Conservation (phyloP, 805 yeast genomes). For the Cyberlindnera mycetangii region DNA sequence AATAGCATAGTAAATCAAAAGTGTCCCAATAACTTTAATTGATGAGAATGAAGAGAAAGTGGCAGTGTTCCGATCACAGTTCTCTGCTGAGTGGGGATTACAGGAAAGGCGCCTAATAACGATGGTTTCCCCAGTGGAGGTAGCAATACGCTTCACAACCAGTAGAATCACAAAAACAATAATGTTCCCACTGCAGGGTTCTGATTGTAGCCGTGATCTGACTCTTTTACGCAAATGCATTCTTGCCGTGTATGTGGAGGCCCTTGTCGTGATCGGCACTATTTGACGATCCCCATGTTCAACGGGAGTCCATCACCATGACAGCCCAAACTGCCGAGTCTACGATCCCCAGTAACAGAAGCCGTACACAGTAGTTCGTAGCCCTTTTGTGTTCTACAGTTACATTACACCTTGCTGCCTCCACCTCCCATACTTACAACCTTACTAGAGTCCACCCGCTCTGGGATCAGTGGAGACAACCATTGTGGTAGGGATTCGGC, state of each 20-base stretch:
- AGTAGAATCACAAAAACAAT: too few species aligned
- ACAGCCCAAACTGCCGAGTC: not conserved
- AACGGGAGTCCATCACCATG: conserved; percentile 1
- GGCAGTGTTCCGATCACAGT: too few species aligned
- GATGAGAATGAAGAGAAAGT: too few species aligned
- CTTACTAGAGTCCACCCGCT: too few species aligned
- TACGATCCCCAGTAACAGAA: not conserved
- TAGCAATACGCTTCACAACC: not conserved
- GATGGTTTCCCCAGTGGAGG: not conserved
- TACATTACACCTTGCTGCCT: too few species aligned
- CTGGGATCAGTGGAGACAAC: too few species aligned
- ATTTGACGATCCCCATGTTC: not conserved
- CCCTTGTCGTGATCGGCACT: conserved; percentile 1
- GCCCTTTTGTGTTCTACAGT: not conserved
- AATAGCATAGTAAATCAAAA: not conserved
- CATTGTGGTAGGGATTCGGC: too few species aligned
- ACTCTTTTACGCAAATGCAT: not conserved
- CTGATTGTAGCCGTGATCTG: not conserved
- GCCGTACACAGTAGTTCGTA: not conserved
- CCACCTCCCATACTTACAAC: too few species aligned
- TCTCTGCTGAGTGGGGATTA: not conserved
- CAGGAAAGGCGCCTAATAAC: not conserved
- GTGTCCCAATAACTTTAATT: not conserved
- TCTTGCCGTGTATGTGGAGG: not conserved
- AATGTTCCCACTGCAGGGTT: too few species aligned